Conservation (phyloP, 192 early-diverging fungal species). For the Gaertneriomyces semiglobifer region DNA sequence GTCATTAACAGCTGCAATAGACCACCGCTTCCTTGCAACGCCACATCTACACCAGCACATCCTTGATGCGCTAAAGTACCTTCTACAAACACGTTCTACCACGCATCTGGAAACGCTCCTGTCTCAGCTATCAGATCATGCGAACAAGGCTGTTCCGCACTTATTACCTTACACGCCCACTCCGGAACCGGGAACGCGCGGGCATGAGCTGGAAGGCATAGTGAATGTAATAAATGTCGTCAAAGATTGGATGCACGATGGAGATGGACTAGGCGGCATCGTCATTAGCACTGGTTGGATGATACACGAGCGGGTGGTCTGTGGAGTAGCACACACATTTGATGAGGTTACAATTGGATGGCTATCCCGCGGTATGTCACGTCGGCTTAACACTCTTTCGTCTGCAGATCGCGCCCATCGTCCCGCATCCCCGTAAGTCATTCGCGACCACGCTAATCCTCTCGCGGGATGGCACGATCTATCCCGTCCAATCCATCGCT, state of each 20-base stretch:
- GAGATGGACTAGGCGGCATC: not conserved
- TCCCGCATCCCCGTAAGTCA: not conserved
- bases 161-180: not conserved
- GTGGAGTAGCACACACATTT: conserved; percentile 4
- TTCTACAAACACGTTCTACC: no score
- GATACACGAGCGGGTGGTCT: conserved; percentile 2
- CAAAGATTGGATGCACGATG: not conserved
- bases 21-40: no score
- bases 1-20: no score
- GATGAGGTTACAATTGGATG: not conserved
- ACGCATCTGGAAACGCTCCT: no score
- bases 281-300: not conserved
- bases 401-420: not conserved
- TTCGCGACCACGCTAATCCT: not conserved
- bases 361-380: no score
- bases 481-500: not conserved
- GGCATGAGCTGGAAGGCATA: not conserved
- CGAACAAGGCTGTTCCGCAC: no score
- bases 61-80: no score
- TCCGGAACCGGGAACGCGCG: not conserved
- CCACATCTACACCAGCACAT: no score
- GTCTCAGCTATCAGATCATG: no score
- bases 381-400: no score
- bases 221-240: not conserved
- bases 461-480: conserved; percentile 2